phyloP scores from a whole-genome alignment of 768 basidiomycete species.

The Agaricus sinodeliciosus region DNA sequence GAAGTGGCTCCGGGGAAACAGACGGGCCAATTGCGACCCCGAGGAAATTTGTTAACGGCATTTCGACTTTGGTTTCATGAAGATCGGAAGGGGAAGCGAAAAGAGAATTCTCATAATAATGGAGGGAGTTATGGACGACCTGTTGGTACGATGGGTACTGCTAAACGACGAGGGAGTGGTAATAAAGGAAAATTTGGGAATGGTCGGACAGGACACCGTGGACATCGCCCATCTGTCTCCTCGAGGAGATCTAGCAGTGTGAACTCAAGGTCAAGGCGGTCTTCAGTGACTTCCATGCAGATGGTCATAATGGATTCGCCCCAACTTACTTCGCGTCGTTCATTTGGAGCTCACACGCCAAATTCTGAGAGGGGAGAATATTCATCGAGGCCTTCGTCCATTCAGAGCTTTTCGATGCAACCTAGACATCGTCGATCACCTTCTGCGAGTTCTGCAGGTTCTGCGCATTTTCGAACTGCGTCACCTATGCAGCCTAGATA shows the following conservation, averaged over 20 bases:
- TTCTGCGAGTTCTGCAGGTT: slow-evolving; percentile 71
- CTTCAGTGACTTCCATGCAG: slow-evolving; percentile 44
- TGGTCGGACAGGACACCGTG: slow-evolving; percentile 34
- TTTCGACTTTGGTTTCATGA: slow-evolving; percentile 93
- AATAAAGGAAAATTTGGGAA: slow-evolving; percentile 21
- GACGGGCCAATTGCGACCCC: slow-evolving; percentile 38
- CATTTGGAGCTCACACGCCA: slow-evolving; percentile 77
- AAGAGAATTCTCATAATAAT: slow-evolving; percentile 32
- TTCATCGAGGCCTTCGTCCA: slow-evolving; percentile 76
- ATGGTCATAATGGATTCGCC: slow-evolving; percentile 54
- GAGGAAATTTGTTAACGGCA: slow-evolving; percentile 76
- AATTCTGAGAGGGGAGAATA: slow-evolving; percentile 80
- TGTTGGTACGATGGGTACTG: slow-evolving; percentile 15
- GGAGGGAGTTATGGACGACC: slow-evolving; percentile 12
- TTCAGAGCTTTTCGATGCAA: slow-evolving; percentile 69
- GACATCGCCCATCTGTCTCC: slow-evolving; percentile 65
- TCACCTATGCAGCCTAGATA: slow-evolving; percentile 68
- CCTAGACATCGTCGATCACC: slow-evolving; percentile 68
- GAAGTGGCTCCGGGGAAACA: slow-evolving; percentile 16
- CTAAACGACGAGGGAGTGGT: slow-evolving; percentile 48
- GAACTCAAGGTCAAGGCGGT: slow-evolving; percentile 79
- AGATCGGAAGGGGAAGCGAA: slow-evolving; percentile 82
- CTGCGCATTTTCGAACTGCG: slow-evolving; percentile 56
- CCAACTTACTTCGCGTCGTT: slow-evolving; percentile 57
- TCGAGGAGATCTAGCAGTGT: slow-evolving; percentile 89